A percentile compares a stretch with the other conserved stretches of the same genome.
Conservation (phyloP, 352 stramenopile species). For the Vaucheria bursata region DNA sequence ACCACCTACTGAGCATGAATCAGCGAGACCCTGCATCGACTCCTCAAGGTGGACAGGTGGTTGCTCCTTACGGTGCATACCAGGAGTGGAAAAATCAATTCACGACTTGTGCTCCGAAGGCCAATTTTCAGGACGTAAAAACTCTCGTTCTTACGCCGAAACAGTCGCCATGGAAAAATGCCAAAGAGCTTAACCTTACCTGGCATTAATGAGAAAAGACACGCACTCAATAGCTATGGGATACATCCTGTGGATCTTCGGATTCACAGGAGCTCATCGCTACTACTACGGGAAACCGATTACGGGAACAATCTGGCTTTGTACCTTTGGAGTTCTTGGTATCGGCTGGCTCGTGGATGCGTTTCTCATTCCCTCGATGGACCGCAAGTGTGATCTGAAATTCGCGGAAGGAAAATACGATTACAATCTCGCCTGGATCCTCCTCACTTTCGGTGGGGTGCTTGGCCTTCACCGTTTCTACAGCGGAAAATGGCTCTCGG, state of each 20-base stretch:
- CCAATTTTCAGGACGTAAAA: too few species aligned
- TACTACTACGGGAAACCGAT: not conserved
- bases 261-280: not conserved
- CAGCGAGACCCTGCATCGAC: too few species aligned
- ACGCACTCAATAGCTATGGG: too few species aligned
- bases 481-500: not conserved
- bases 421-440: slow-evolving; percentile 1
- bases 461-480: not conserved
- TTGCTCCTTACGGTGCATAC: too few species aligned
- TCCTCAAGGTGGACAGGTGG: too few species aligned
- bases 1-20: too few species aligned
- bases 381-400: not conserved
- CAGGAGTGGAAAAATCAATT: too few species aligned
- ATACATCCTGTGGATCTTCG: not conserved
- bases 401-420: not conserved
- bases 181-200: too few species aligned
- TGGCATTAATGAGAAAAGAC: too few species aligned
- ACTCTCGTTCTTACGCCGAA: too few species aligned
- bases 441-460: not conserved
- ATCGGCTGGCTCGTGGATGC: not conserved
- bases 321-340: not conserved
- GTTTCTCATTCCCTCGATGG: not conserved
- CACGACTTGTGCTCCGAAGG: too few species aligned
- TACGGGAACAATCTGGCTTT: not conserved
- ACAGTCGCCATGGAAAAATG: too few species aligned